Evolutionary conservation across 2,329 filamentous ascomycete species (phyloP), one percentile per base, ranked within the genome.

Genomic region (Alternaria infectoria): DNA sequence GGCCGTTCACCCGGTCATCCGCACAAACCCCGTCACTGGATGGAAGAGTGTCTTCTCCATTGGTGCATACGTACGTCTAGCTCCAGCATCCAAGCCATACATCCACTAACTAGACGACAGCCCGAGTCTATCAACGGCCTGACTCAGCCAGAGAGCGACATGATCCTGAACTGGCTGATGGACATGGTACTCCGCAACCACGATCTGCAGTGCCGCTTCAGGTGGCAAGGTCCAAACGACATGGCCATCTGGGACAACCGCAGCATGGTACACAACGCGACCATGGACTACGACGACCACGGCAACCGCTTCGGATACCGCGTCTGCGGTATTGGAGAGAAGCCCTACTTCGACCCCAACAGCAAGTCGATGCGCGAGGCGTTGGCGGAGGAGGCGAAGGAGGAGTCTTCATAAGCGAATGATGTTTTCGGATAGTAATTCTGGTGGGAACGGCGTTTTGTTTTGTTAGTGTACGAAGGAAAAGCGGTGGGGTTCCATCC

Each of bases 191-290:
- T 60, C 23, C 57, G 57, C 51, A 85, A 84, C 69, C 80, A 82
- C 59, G 81, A 83, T 43, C 61, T 81, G 15, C 80, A 82, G 60
- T 78, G 80, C 15, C 69, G 81, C n/a, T 77, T 80, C 60, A 73
- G 76, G 57, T 83, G 81, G 81, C 50, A 60, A 17, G 56, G 56
- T 15, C 56, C 56, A 43, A 59, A 59, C n/a, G 60, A 59, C 9
- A 49, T 55, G 52, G 84, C 87, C 3, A 87, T 90, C 64, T 90
- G 88, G 88, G 88, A 90, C 70, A 90, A 90, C 64, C 79, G 86
- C 9, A 83, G 82, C 52, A 82, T 81, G 0, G 86, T 85, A 67
- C 86, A 88, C 65, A 83, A 83, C 43, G 87, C 87, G 0, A 90
- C 86, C 0, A 88, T 85, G 66, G 88, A 90, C 66, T 89, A 89